Conservation (phyloP, 805 yeast genomes). For the Huiozyma naganishii region DNA sequence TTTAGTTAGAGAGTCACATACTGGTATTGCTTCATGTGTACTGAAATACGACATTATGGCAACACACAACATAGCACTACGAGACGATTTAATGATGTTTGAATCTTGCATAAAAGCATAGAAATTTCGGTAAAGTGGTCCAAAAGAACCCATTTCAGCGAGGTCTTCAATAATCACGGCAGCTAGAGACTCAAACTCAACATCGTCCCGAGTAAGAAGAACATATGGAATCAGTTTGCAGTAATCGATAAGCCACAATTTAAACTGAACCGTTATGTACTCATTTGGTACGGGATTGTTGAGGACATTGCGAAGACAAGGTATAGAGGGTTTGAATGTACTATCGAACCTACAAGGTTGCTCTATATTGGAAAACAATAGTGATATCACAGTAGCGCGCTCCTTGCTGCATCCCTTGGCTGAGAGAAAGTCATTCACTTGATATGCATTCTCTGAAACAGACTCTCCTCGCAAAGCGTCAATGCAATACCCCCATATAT, state of each 20-base stretch:
- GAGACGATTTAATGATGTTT: neutral
- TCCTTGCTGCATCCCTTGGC: too few species aligned
- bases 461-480: neutral
- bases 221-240: neutral
- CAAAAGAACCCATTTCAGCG: neutral
- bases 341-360: too few species aligned
- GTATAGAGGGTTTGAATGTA: too few species aligned
- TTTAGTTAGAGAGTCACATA: neutral
- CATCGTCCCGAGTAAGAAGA: neutral
- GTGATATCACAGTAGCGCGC: too few species aligned
- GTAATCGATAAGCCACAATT: neutral
- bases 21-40: neutral
- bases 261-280: neutral
- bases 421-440: too few species aligned
- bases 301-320: neutral
- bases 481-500: neutral
- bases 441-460: neutral
- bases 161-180: neutral
- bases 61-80: neutral
- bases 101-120: neutral
- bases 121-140: neutral
- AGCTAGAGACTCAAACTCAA: neutral
- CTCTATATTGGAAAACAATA: too few species aligned
- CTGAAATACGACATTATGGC: neutral
- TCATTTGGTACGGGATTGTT: neutral